Evolutionary conservation across 371 early-diverging fungal species (phyloP), one percentile per base, ranked within the genome.

Genomic region (Actinomortierella wolfii): DNA sequence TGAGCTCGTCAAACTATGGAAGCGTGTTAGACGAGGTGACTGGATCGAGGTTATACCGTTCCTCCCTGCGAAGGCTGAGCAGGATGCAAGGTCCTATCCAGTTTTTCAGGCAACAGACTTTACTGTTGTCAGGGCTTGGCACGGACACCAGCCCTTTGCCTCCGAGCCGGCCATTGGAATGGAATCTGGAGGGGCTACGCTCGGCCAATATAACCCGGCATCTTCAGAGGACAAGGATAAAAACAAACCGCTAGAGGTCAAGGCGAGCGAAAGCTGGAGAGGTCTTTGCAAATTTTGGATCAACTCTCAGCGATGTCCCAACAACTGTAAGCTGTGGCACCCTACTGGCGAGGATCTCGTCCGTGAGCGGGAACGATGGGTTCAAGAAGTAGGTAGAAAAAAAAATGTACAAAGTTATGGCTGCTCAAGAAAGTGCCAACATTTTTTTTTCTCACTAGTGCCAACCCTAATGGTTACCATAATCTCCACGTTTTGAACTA

Each of bases 91-190:
- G 41, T 56, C 59, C 0, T 81, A 79, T 48, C 34, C 55, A 14
- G 83, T 85, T 8, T 83, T 69, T 59, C 86, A 85, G 43, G 78
- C 78, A 1, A 61, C 25, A 2, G 76, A 76, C n/a, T 74, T 82
- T n/a, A n/a, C 51, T 1, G 56, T 83, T 0, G 44, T 81, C 13
- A 51, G 64, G 14, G 51, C 75, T 18, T 83, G 73, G 73, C 63
- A 66, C 7, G 53, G 59, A 8, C 45, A 60, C 8, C 41, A 62
- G 21, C 65, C 74, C 2, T 83, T 83, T 49, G 50, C 77, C 5
- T 57, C 76, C 4, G 86, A 85, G 46, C 78, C 68, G 5, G 79
- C 86, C 7, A 54, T 83, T 56, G 80, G 78, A 47, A 24, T 24
- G 8, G 47, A 47, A 8, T 18, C 21, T 9, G 21, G 2, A 1